Base-by-base conservation (phyloP, 2,329 filamentous ascomycete species). In the Aureobasidium sp. region DNA sequence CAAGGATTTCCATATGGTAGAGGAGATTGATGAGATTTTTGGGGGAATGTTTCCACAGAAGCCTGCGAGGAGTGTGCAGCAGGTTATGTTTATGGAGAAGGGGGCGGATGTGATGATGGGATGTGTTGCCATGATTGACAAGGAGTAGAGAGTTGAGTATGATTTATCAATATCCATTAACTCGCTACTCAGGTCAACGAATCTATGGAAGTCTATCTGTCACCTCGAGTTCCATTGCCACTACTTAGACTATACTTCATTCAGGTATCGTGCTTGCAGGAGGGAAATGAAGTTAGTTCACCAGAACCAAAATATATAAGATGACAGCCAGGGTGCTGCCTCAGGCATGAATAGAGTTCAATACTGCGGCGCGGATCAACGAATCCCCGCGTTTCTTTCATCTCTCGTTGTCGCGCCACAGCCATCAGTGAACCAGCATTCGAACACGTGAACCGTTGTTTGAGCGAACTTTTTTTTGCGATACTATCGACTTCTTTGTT, bases 51-150 rank as follows among this genome's bases (percentile, higher is more conserved):
- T 64, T 7, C 40, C 40, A 1, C 62, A 64, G 51, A 64, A 25
- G 20, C 62, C 62, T 15, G 62, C 62, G 31, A 56, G 62, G 42
- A 64, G 42, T 23, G 23, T 43, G 3, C 7, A 1, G 2, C 47
- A 64, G 23, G 42, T 40, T 29, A 9, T 3, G 1, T 42, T 42
- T 18, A n/a, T 64, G 51, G 23, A 11, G 6, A 33, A 23, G 4
- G 62, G 62, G 23, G 62, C 62, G 23, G 51, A 56, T 40, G 58
- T 64, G 51, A 58, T 56, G 53, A 43, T 64, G 48, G 62, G 58
- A 42, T 10, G 48, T 11, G 53, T 64, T 56, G 62, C 62, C 15
- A 25, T 64, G 18, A 53, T 56, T 23, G 50, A 47, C 2, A n/a
- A 38, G 36, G 31, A 38, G 36, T 25, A 54, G 25, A 43, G 18